phyloP scores from a whole-genome alignment of 2,329 filamentous ascomycete species.

The Ascochyta pisi region DNA sequence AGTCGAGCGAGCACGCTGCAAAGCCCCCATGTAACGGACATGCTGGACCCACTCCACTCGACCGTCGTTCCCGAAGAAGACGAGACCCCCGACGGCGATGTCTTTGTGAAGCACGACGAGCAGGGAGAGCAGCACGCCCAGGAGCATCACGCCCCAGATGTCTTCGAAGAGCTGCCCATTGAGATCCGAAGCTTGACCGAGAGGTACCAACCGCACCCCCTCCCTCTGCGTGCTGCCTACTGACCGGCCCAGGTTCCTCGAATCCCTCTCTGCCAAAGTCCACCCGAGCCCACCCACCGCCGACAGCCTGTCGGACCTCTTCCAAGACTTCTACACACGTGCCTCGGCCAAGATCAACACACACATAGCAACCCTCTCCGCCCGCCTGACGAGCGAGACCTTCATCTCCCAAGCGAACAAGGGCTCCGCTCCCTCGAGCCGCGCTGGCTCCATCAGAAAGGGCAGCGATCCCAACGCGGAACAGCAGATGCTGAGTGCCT shows the following conservation, averaged over 20 bases:
- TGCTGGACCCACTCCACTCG: slow-evolving; percentile 53
- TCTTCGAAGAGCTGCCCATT: slow-evolving; percentile 89
- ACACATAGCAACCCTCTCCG: slow-evolving; percentile 81
- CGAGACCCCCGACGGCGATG: slow-evolving; percentile 44
- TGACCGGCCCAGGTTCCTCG: slow-evolving; percentile 74
- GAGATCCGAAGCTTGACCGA: slow-evolving; percentile 91
- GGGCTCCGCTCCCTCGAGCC: slow-evolving; percentile 50
- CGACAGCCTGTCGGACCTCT: slow-evolving; percentile 81
- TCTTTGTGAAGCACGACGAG: slow-evolving; percentile 51
- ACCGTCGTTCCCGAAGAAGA: slow-evolving; percentile 45
- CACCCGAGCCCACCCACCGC: slow-evolving; percentile 83
- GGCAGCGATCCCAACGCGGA: slow-evolving; percentile 52
- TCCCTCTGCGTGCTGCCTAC: background rate
- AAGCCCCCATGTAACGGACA: slow-evolving; percentile 50
- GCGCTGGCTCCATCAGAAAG: slow-evolving; percentile 48
- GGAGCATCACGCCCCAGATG: slow-evolving; percentile 60
- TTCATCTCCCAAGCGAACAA: slow-evolving; percentile 40
- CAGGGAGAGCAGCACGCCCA: slow-evolving; percentile 34
- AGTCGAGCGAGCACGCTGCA: slow-evolving; percentile 58
- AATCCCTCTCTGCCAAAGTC: slow-evolving; percentile 85
- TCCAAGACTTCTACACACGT: slow-evolving; percentile 90
- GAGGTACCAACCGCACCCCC: slow-evolving; percentile 61
- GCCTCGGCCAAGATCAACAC: slow-evolving; percentile 84
- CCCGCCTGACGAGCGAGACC: slow-evolving; percentile 74
- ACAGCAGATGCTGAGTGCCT: slow-evolving; percentile 89